Evolutionary conservation across 352 stramenopile genomes (phyloP), one percentile per base, ranked within the genome.

Genomic region (Globisporangium recalcitrans): DNA sequence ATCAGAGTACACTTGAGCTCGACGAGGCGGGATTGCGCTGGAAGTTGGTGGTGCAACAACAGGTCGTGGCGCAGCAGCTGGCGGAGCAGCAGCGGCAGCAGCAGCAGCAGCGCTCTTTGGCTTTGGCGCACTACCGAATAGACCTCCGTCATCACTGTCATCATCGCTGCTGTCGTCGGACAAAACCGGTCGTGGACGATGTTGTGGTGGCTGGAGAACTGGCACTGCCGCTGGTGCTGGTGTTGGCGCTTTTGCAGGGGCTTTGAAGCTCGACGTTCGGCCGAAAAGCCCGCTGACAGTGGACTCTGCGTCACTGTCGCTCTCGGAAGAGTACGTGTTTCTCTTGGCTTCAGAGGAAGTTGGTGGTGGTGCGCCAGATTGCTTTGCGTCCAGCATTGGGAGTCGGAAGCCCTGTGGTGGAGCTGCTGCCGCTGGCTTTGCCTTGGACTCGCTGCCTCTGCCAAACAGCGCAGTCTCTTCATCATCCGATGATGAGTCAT

Each of bases 301-400:
- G 31, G 75, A 84, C 47, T 84, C 75, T 21, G 72, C 70, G 22
- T 84, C 75, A n/a, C 75, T 84, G 65, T 81, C 73, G 57, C 75
- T 84, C 4, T 49, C 61, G 0, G 72, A 78, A 19, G 72, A 67
- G 57, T 65, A 72, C 1, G 60, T 60, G 14, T 44, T 44, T 24
- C 52, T 58, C 49, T 77, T 74, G 8, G 57, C 32, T 19, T 42
- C 46, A 21, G 49, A 22, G 2, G 52, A 47, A 3, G 44, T n/a
- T 21, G 27, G 27, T n/a, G 4, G 36, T 16, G 36, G 36, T 19
- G 36, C 26, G 38, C 10, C 49, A 52, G 21, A n/a, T 21, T 57
- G 32, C 32, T 24, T 44, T 57, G 56, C 24, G 34, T 34, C 40
- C 49, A 54, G 16, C 32, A 48, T 44, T 9, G 72, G 70, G 11